Conservation (phyloP, 352 stramenopile genomes). For the Pythium monospermum region DNA sequence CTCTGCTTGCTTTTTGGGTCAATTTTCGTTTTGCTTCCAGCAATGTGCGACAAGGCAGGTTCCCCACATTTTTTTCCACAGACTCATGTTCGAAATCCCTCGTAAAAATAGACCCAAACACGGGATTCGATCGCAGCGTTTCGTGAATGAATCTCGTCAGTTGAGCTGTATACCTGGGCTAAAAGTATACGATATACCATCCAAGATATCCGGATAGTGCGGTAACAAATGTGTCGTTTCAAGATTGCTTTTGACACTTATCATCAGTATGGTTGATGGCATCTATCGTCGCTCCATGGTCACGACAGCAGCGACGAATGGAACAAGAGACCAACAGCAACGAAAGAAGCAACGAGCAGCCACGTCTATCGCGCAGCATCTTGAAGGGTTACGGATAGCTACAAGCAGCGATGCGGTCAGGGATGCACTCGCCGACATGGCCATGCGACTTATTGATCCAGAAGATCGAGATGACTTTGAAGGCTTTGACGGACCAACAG, state of each 20-base stretch:
- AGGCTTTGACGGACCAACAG: slow-evolving; percentile 43
- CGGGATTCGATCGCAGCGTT: too few species aligned
- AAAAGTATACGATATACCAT: too few species aligned
- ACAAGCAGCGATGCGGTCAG: slow-evolving; percentile 25
- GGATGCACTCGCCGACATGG: slow-evolving; percentile 46
- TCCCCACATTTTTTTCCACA: too few species aligned
- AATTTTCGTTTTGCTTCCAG: too few species aligned
- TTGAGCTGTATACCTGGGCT: too few species aligned
- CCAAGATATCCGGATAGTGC: too few species aligned
- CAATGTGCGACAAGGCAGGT: too few species aligned
- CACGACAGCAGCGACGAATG: not conserved
- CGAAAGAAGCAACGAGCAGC: slow-evolving; percentile 7
- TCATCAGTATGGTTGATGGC: slow-evolving; percentile 15
- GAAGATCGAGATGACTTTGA: slow-evolving; percentile 54
- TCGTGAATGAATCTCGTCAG: too few species aligned
- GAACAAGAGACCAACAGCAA: not conserved
- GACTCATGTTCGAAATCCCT: too few species aligned
- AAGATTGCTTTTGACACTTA: not conserved
- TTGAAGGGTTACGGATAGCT: slow-evolving; percentile 41
- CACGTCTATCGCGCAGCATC: slow-evolving; percentile 26
- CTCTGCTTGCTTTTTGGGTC: too few species aligned
- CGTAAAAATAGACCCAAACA: too few species aligned
- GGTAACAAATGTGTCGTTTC: slow-evolving; percentile 23
- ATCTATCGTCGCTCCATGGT: slow-evolving; percentile 9
- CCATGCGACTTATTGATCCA: slow-evolving; percentile 46